These are phyloP conservation scores for Bipolaris gigantea DNA, from an alignment of 2,329 filamentous ascomycete genomes.

Conservation along the genomic window DNA sequence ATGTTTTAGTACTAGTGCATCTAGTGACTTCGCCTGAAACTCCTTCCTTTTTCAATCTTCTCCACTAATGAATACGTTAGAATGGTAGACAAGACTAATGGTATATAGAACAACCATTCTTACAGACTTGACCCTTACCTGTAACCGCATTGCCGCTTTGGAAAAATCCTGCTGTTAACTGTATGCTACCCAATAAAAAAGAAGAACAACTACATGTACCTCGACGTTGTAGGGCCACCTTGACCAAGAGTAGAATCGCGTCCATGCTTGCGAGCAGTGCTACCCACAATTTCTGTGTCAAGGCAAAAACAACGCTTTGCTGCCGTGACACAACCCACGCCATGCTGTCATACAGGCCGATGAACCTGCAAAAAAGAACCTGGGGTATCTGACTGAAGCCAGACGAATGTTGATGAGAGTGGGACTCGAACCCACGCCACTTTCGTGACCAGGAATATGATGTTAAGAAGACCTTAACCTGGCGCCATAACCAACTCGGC, in stretches of 20 bases:
- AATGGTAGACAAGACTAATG: background rate
- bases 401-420: conserved; percentile 45
- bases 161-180: too few species aligned
- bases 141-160: too few species aligned
- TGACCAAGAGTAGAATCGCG: too few species aligned
- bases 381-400: conserved; percentile 18
- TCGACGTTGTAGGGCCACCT: too few species aligned
- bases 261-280: too few species aligned
- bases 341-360: background rate
- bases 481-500: conserved; percentile 44
- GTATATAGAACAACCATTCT: too few species aligned
- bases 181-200: too few species aligned
- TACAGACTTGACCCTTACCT: too few species aligned
- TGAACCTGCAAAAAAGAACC: conserved; percentile 15
- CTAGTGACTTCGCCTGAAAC: background rate
- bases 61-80: background rate
- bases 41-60: background rate
- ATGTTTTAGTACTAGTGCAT: background rate
- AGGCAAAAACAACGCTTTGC: too few species aligned
- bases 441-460: conserved; percentile 45
- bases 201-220: too few species aligned
- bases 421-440: conserved; percentile 38
- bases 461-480: conserved; percentile 43
- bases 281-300: too few species aligned
- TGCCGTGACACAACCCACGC: too few species aligned